Conservation (phyloP, 2,329 filamentous ascomycete species). For the Sodiomyces alkalinus region DNA sequence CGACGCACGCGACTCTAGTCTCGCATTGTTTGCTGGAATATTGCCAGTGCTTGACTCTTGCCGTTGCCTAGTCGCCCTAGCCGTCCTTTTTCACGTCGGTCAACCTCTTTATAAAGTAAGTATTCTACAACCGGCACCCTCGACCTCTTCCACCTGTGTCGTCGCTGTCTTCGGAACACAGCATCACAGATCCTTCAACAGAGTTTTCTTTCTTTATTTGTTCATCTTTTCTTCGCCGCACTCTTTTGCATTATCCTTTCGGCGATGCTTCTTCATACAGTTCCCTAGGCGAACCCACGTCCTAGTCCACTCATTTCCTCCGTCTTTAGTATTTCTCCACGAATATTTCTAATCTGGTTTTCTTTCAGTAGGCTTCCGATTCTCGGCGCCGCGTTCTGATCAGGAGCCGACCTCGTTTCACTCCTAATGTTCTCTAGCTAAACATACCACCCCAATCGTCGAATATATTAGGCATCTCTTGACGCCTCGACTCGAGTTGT, state of each 20-base stretch:
- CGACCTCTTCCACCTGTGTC: slow-evolving; percentile 1
- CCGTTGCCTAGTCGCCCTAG: slow-evolving; percentile 1
- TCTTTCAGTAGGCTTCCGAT: no score
- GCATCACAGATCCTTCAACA: neutral
- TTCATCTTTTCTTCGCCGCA: neutral
- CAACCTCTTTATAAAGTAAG: slow-evolving; percentile 6
- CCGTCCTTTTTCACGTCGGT: slow-evolving; percentile 1
- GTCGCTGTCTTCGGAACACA: neutral
- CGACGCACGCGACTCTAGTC: slow-evolving; percentile 4
- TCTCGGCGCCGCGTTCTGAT: no score
- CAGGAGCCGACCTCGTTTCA: neutral
- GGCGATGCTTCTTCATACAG: no score
- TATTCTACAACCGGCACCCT: slow-evolving; percentile 2
- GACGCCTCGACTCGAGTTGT: neutral
- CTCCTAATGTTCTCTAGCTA: neutral
- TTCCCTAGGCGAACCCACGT: no score
- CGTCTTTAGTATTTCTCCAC: no score
- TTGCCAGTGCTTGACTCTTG: slow-evolving; percentile 8
- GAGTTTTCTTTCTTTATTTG: neutral
- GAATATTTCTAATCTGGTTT: no score
- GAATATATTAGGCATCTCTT: slow-evolving; percentile 1
- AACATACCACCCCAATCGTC: neutral
- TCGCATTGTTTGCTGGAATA: slow-evolving; percentile 8
- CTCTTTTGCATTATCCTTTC: neutral
- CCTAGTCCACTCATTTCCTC: no score